Conservation (phyloP, 768 basidiomycete species). For the Rhodosporidiobolus sp. region DNA sequence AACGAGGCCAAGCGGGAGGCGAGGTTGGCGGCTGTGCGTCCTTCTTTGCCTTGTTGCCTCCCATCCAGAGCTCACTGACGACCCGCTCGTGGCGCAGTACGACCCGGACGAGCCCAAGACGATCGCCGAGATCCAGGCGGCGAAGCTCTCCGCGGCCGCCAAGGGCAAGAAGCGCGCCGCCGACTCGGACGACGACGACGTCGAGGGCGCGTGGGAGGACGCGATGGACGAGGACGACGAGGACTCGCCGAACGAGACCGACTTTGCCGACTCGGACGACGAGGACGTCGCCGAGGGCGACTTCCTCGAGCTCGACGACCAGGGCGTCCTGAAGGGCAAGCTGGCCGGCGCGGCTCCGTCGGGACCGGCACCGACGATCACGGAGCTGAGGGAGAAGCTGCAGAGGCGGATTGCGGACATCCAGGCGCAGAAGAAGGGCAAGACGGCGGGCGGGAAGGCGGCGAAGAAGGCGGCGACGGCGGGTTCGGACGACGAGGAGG, state of each 20-base stretch:
- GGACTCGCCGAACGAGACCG: conserved; percentile 45
- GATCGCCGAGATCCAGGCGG: conserved; percentile 58
- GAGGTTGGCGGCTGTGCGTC: conserved; percentile 71
- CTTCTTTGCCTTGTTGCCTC: not conserved
- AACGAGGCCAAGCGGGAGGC: conserved; percentile 60
- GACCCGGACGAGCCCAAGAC: conserved; percentile 87
- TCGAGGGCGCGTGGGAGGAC: conserved; percentile 46
- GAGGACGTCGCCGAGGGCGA: conserved; percentile 37
- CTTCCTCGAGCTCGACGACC: conserved; percentile 19
- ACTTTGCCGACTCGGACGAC: conserved; percentile 41
- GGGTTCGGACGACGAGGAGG: conserved; percentile 55
- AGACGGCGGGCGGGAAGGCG: conserved; percentile 36
- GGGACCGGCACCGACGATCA: conserved; percentile 37
- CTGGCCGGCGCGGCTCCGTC: not conserved
- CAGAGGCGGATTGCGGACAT: conserved; percentile 37
- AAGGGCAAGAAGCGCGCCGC: conserved; percentile 45
- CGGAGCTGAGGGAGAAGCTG: conserved; percentile 35
- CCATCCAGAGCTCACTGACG: not conserved
- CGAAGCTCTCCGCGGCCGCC: conserved; percentile 32
- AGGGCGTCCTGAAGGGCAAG: conserved; percentile 5
- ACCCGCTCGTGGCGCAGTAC: conserved; percentile 58
- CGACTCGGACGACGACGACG: conserved; percentile 23
- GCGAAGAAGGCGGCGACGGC: conserved; percentile 44
- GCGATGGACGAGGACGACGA: conserved; percentile 48
- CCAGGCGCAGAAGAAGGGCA: conserved; percentile 34